Evolutionary conservation across 2,329 filamentous ascomycete species (phyloP).

Genomic region (Aspergillus oerlinghausenensis): DNA sequence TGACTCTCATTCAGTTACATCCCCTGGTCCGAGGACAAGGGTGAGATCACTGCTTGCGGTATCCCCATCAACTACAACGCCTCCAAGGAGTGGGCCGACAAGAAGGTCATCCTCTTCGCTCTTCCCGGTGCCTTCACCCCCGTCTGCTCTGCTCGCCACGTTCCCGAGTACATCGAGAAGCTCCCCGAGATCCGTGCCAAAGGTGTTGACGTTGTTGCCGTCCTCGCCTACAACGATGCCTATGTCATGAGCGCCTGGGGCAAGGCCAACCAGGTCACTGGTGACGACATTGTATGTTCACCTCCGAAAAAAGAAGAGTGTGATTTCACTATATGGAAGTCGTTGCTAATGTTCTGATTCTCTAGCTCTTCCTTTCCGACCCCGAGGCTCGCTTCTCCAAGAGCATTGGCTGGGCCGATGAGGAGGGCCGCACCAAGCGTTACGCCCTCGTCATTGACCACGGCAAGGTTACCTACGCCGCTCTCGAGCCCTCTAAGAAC

Average conservation of each 20-base stretch:
- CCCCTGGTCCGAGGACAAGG: slow-evolving; percentile 65
- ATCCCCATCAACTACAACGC: slow-evolving; percentile 74
- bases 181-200: slow-evolving; percentile 67
- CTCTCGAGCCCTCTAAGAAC: slow-evolving; percentile 57
- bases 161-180: slow-evolving; percentile 75
- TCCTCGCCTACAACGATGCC: slow-evolving; percentile 79
- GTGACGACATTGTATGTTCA: slow-evolving; percentile 60
- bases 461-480: slow-evolving; percentile 77
- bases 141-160: slow-evolving; percentile 74
- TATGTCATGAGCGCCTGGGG: slow-evolving; percentile 87
- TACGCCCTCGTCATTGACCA: slow-evolving; percentile 80
- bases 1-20: slow-evolving; percentile 57
- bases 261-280: slow-evolving; percentile 77
- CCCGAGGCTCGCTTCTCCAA: slow-evolving; percentile 68
- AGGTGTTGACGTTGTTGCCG: slow-evolving; percentile 75
- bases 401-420: slow-evolving; percentile 69
- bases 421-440: slow-evolving; percentile 67
- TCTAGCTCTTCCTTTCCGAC: slow-evolving; percentile 71
- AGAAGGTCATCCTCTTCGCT: slow-evolving; percentile 67
- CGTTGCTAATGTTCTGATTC: not conserved
- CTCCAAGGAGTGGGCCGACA: slow-evolving; percentile 67
- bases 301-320: not conserved
- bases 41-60: slow-evolving; percentile 70
- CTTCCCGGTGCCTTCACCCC: slow-evolving; percentile 79
- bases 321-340: slow-evolving; percentile 5